These are phyloP conservation scores for Alliaria petiolata DNA, from an alignment of 345 rosid genomes.

Conservation along the genomic window DNA sequence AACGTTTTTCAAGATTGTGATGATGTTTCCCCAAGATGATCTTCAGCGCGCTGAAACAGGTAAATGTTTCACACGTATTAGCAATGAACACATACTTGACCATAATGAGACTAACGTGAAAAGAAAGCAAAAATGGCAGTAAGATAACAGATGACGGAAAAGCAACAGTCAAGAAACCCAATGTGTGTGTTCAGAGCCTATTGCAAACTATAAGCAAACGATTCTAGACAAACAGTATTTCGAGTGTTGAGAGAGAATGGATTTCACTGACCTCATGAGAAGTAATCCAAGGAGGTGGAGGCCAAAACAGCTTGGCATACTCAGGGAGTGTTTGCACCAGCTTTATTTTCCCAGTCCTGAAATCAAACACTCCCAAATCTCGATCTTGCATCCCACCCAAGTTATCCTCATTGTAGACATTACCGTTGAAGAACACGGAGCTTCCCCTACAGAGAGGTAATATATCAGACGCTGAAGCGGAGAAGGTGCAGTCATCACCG, in stretches of 20 bases:
- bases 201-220: not conserved
- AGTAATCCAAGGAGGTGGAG: slow-evolving; percentile 72
- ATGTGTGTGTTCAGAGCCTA: not conserved
- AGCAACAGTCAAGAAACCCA: not conserved
- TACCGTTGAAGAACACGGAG: slow-evolving; percentile 56
- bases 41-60: slow-evolving; percentile 3
- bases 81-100: not conserved
- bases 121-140: too few species aligned
- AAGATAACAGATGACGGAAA: too few species aligned
- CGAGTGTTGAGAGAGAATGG: not conserved
- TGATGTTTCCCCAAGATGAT: slow-evolving; percentile 25
- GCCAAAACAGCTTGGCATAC: slow-evolving; percentile 74
- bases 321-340: slow-evolving; percentile 44
- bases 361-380: slow-evolving; percentile 64
- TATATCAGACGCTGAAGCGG: slow-evolving; percentile 51
- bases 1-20: not conserved
- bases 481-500: slow-evolving; percentile 83
- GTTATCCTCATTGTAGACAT: slow-evolving; percentile 44
- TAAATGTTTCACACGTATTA: slow-evolving; percentile 2
- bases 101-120: too few species aligned
- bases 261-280: slow-evolving; percentile 49
- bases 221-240: not conserved
- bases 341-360: slow-evolving; percentile 50
- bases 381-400: slow-evolving; percentile 31
- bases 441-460: slow-evolving; percentile 46